Evolutionary conservation across 2,329 filamentous ascomycete species (phyloP), one percentile per base, ranked within the genome.

Genomic region (Aureobasidium vineae): DNA sequence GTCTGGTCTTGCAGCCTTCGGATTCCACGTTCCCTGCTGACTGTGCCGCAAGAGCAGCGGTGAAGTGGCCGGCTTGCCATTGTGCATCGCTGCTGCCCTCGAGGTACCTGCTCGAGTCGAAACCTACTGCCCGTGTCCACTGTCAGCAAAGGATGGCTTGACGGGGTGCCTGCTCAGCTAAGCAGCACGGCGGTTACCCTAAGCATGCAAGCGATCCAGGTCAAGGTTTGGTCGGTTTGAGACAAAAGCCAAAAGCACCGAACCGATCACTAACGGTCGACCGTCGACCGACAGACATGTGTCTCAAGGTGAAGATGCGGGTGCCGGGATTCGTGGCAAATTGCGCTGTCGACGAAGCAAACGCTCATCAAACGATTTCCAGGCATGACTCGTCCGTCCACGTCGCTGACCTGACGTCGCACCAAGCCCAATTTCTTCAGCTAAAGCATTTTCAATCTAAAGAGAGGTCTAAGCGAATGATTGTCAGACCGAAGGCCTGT

Each of bases 201-300:
- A 63, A 23, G 16, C 33, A 63, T 52, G 60, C 60, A 53, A 64
- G 49, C 61, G 61, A 45, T 45, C 36, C 61, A 64, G 38, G 36
- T 64, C 61, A 53, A 64, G 61, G 61, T 64, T 64, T 64, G 61
- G 61, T 53, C 61, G 19, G 28, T 54, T 64, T 64, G 61, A 53
- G 61, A 64, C 49, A 64, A 52, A 45, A 45, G 59, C 49, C 38
- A 64, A 53, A 63, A 64, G 49, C 61, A 64, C 61, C 47, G 61
- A 64, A 64, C 61, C 36, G 61, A 43, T 54, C 31, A 6, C 43
- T 23, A 63, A 63, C 59, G 59, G 45, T 54, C 61, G 10, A 52
- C 45, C 41, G 47, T 31, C 31, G 60, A 40, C 59, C 45, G 59
- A 63, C 45, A 57, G 54, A 64, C 61, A 64, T 38, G 31, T 64